Evolutionary conservation across 2,329 filamentous ascomycete species (phyloP), one percentile per base, ranked within the genome.

Genomic region (Fusarium sublunatum): DNA sequence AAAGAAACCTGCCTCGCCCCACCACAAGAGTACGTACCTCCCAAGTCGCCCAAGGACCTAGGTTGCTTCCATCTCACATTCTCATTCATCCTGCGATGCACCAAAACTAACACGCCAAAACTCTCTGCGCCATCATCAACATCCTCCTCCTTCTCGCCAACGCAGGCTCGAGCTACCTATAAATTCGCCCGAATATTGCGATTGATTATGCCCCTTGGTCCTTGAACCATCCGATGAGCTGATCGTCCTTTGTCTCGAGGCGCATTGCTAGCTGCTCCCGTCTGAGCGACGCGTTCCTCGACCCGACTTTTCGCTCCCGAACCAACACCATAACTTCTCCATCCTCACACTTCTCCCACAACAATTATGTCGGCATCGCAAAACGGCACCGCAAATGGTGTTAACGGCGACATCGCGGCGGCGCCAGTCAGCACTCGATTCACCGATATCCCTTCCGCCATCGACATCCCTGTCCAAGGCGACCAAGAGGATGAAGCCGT

Each of bases 401-500:
- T 73, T 41, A 80, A 82, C 62, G 79, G 78, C 54, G 68, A 75
- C 49, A 63, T 71, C 25, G 40, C 68, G 44, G 69, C 70, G 42
- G 68, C 68, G 22, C 79, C 80, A 11, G 76, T 76, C 58, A 85
- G 82, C 78, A 82, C 79, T 67, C 85, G 87, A 65, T 90, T 89
- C 73, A 83, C 85, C 58, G 85, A 89, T 65, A 88, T 90, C 61
- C 86, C 87, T 48, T 80, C 83, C 13, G 84, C 86, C 43, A 88
- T 90, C 74, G 87, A 89, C 69, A 86, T 90, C 58, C 87, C 87
- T 13, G 86, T 89, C 8, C 84, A 87, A 65, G 83, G 82, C 61
- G 86, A 88, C 70, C 81, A 85, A 64, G 87, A 88, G 68, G 87
- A 89, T 65, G 86, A 93, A 72, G 87, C 86, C 49, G 95, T 99